Conservation (phyloP, 768 basidiomycete genomes). For the Russula lepida region DNA sequence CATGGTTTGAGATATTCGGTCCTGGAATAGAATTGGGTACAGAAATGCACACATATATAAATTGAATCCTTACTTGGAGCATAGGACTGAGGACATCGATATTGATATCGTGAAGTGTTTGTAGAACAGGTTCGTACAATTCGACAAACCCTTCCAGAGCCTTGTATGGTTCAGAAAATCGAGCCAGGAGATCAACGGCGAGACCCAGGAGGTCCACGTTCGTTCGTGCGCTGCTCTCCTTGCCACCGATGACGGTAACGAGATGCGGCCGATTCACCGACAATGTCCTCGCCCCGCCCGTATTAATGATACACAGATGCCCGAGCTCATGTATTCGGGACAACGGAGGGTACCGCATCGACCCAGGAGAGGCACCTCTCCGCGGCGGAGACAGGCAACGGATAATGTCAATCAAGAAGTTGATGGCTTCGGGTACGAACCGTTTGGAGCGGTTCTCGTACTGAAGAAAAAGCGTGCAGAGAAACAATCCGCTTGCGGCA, state of each 20-base stretch:
- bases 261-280: conserved; percentile 41
- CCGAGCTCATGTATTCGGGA: conserved; percentile 59
- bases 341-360: conserved; percentile 64
- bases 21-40: conserved; percentile 1
- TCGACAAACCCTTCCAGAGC: conserved; percentile 79
- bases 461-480: conserved; percentile 77
- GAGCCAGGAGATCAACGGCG: conserved; percentile 52
- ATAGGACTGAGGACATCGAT: conserved; percentile 37
- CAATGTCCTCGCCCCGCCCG: conserved; percentile 35
- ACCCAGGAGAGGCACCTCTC: conserved; percentile 33
- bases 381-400: conserved; percentile 72
- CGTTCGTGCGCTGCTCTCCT: conserved; percentile 43
- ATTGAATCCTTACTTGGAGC: conserved; percentile 43
- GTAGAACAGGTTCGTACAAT: conserved; percentile 59
- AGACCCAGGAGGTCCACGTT: conserved; percentile 67
- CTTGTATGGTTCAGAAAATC: conserved; percentile 71
- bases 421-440: conserved; percentile 80
- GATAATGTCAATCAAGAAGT: conserved; percentile 65
- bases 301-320: conserved; percentile 32
- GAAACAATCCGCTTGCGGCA: conserved; percentile 78
- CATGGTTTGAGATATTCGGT: conserved; percentile 4
- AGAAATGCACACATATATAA: not conserved
- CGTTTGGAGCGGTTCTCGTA: conserved; percentile 82
- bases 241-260: conserved; percentile 32
- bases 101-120: conserved; percentile 49